Evolutionary conservation across 495 filamentous ascomycete genomes (phyloP), one percentile per base, ranked within the genome.

Genomic region (Aspergillus coremiiformis): DNA sequence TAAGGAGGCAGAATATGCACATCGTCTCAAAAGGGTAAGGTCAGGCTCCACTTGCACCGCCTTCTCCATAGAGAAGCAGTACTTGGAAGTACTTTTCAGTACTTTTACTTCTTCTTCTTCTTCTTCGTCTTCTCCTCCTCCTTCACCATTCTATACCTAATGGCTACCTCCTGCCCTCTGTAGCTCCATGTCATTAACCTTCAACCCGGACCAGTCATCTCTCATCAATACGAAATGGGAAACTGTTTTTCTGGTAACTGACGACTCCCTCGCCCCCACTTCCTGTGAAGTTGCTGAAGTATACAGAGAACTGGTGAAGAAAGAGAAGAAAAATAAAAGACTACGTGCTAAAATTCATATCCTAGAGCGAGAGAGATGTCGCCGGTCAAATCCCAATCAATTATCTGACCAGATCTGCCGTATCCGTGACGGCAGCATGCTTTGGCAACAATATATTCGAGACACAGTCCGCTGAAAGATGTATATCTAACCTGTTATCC

Each of bases 361-460:
- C 12, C 1, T 21, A 81, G 80, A 78, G 82, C 27, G 77, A 84
- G 64, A 67, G 83, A 64, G 83, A 86, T 71, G 67, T 85, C 44
- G 69, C 73, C 22, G 67, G 77, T 10, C 71, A 74, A 49, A 68
- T 85, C 20, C 83, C 83, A 5, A 71, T 86, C 53, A 85, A 85
- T 51, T 84, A 69, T 61, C 73, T 84, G 17, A 80, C 75, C 11
- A 68, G 68, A 17, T 77, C 82, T 5, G 77, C 70, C 1, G 70
- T 83, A 0, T 78, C 76, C 4, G 54, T 85, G 14, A 70, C 69
- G 1, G 70, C 74, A 15, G 82, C 80, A 14, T 86, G 83, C 56
- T 86, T 86, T 58, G 64, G 69, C 9, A 53, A 77, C 53, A 64
- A 69, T 15, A 60, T 67, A 20, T 84, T 78, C 60, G 75, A 78